These are phyloP conservation scores for Jackrogersella multiformis DNA, from an alignment of 495 filamentous ascomycete genomes.

Conservation along the genomic window DNA sequence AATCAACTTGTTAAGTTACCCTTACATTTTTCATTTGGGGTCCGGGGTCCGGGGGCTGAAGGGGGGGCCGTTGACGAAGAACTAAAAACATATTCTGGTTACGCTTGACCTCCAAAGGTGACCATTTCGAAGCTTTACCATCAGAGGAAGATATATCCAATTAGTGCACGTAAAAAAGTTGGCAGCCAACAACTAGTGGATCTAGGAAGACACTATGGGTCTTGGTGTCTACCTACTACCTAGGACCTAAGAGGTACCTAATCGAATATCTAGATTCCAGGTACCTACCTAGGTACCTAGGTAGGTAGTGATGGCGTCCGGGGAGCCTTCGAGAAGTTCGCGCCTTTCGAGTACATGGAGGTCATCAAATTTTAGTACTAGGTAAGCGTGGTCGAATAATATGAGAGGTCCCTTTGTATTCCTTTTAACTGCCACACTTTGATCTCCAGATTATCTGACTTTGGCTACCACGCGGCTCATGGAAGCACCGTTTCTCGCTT, in stretches of 20 bases:
- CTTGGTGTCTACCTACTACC: too few relatives aligned
- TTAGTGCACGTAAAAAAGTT: constrained; percentile 31
- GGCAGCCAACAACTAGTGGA: constrained; percentile 3
- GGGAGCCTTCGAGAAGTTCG: constrained; percentile 12
- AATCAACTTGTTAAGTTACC: constrained; percentile 24
- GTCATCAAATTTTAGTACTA: constrained; percentile 7
- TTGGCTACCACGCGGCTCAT: constrained; percentile 18
- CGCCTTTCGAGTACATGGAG: constrained; percentile 9
- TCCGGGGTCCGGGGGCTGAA: constrained; percentile 4
- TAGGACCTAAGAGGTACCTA: too few relatives aligned
- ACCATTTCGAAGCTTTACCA: constrained; percentile 39
- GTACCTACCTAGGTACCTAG: too few relatives aligned
- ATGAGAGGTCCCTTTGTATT: neutral
- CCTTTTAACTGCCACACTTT: neutral
- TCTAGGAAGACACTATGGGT: neutral
- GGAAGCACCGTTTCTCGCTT: constrained; percentile 19
- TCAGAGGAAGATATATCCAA: constrained; percentile 30
- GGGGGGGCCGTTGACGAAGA: constrained; percentile 1
- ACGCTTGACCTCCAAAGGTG: constrained; percentile 41
- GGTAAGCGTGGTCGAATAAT: constrained; percentile 3
- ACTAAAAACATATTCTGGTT: neutral
- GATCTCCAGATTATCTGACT: constrained; percentile 6
- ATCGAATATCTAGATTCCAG: too few relatives aligned
- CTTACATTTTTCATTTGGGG: constrained; percentile 14
- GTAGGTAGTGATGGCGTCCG: neutral